Evolutionary conservation across 2,329 filamentous ascomycete genomes (phyloP).

Genomic region (Xylariomycetidae sp.): DNA sequence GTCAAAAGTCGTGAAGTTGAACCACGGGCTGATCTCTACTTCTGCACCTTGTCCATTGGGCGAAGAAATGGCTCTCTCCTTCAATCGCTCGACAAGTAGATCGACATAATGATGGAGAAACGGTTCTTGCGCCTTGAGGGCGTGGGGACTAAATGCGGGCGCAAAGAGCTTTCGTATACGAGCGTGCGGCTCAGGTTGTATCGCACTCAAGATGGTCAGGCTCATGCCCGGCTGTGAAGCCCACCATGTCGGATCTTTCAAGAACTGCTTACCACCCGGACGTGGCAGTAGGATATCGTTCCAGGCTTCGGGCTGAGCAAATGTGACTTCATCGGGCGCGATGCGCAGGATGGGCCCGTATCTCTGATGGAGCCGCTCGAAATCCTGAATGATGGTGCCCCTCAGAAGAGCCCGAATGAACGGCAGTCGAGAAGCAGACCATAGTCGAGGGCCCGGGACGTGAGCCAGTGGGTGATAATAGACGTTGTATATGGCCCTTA

Average conservation of each 20-base stretch:
- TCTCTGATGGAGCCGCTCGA: constrained; percentile 16
- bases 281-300: constrained; percentile 15
- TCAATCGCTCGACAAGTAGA: constrained; percentile 17
- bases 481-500: constrained; percentile 8
- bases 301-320: constrained; percentile 14
- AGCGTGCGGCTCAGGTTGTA: constrained; percentile 18
- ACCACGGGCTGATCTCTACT: constrained; percentile 16
- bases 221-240: constrained; percentile 16
- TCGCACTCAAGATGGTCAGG: constrained; percentile 20
- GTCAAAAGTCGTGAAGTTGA: constrained; percentile 33
- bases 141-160: constrained; percentile 18
- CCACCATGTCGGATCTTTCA: constrained; percentile 27
- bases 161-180: constrained; percentile 19
- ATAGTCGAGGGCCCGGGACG: constrained; percentile 12
- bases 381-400: constrained; percentile 14
- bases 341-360: constrained; percentile 18
- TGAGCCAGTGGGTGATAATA: constrained; percentile 15
- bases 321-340: constrained; percentile 17
- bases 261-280: constrained; percentile 12
- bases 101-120: constrained; percentile 23
- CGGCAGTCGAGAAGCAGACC: constrained; percentile 15
- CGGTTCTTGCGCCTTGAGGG: constrained; percentile 24
- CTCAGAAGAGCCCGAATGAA: constrained; percentile 13
- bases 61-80: constrained; percentile 5
- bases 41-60: not conserved